Conservation (phyloP, 2,329 filamentous ascomycete species). For the Xenosphaeropsis pyriputrescens region DNA sequence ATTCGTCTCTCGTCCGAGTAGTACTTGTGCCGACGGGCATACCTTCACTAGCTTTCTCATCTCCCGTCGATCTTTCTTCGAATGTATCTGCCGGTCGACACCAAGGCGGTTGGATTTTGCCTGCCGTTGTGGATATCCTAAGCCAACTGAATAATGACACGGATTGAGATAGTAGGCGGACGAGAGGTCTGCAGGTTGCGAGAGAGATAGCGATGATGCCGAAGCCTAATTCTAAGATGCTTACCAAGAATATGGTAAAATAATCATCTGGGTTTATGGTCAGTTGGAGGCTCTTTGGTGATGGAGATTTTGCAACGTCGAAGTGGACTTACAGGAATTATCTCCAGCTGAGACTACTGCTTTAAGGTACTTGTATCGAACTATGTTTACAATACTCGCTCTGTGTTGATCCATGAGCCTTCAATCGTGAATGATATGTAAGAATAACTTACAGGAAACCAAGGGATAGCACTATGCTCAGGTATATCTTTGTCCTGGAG, state of each 20-base stretch:
- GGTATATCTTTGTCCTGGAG: not conserved
- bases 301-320: too few relatives aligned
- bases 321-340: conserved; percentile 1
- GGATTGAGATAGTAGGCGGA: not conserved
- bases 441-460: not conserved
- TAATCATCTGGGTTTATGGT: too few relatives aligned
- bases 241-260: not conserved
- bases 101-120: too few relatives aligned
- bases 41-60: too few relatives aligned
- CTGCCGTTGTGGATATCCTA: too few relatives aligned
- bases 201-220: conserved; percentile 1
- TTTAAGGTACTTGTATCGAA: not conserved
- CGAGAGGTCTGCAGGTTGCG: conserved; percentile 1
- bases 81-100: too few relatives aligned
- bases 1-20: too few relatives aligned
- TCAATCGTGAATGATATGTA: too few relatives aligned
- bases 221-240: conserved; percentile 1
- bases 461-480: conserved; percentile 1
- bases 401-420: not conserved
- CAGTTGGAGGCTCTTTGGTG: too few relatives aligned
- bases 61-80: too few relatives aligned
- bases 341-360: not conserved
- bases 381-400: conserved; percentile 1
- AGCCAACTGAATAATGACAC: too few relatives aligned
- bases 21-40: too few relatives aligned